These are phyloP conservation scores for Ustilago bromivora DNA, from an alignment of 1,284 basidiomycete genomes.

Conservation along the genomic window DNA sequence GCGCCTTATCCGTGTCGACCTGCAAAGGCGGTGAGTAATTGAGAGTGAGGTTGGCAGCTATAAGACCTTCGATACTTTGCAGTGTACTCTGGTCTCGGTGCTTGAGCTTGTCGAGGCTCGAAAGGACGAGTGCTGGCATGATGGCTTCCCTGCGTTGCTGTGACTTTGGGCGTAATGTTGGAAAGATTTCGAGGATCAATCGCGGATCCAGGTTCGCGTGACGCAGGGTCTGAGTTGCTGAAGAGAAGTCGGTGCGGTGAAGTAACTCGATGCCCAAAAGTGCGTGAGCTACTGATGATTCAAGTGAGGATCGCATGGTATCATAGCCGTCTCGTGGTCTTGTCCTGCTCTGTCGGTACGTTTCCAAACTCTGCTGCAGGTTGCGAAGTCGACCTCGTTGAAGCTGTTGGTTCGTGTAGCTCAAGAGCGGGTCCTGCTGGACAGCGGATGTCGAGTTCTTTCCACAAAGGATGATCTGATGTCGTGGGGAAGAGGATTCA, in stretches of 20 bases:
- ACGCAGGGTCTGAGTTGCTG: conserved; percentile 29
- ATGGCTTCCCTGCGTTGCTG: conserved; percentile 23
- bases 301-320: conserved; percentile 11
- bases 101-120: conserved; percentile 18
- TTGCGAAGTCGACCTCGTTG: conserved; percentile 26
- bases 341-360: conserved; percentile 6
- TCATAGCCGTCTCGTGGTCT: neutral
- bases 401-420: conserved; percentile 31
- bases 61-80: conserved; percentile 28
- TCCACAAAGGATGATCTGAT: conserved; percentile 39
- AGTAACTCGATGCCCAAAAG: conserved; percentile 45
- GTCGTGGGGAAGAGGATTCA: conserved; percentile 8
- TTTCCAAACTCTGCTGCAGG: conserved; percentile 22
- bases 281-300: conserved; percentile 30
- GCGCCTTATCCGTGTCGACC: conserved; percentile 22
- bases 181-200: conserved; percentile 42
- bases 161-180: conserved; percentile 1
- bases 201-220: conserved; percentile 45
- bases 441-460: conserved; percentile 35
- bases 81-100: neutral
- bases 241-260: conserved; percentile 36
- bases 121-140: conserved; percentile 22
- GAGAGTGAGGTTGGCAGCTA: conserved; percentile 38
- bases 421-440: conserved; percentile 28
- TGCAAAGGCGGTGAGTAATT: conserved; percentile 59